Base-by-base conservation (phyloP, 2,329 filamentous ascomycete genomes). In the Penicillium sp. region DNA sequence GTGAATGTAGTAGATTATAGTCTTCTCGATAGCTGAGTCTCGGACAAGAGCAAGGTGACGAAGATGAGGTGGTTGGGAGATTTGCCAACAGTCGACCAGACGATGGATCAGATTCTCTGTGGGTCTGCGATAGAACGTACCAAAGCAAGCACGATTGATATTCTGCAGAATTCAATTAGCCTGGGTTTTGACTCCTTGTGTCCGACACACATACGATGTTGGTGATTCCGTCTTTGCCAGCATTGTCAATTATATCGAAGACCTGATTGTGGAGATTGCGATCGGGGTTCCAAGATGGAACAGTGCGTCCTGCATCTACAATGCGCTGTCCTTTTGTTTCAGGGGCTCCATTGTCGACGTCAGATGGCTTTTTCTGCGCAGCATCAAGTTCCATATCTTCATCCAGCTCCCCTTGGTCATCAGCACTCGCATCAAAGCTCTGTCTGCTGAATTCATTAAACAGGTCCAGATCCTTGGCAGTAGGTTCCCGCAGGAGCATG, bases 31-130 rank as follows among this genome's bases (percentile, higher is more conserved):
- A 2, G 66, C 63, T 4, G 69, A 73, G 37, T 79, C 76, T 43
- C 75, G 65, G 22, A 80, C 67, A 18, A 81, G 62, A 8, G 72
- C 68, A 11, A 79, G 58, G 50, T 79, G 75, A 12, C 73, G 70
- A 14, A 80, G 62, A 53, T 78, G 70, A 3, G 63, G 58, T 15
- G 77, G 77, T 48, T 82, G 78, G n/a, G 73, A 74, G 11, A 71
- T 51, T 37, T 76, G 70, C 71, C 76, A 79, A 37, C 69, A 63
- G 39, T 77, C 71, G 2, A 73, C 73, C 25, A 81, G 48, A 16
- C 75, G 70, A 32, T 59, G 59, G 14, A 80, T 52, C 13, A 70
- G 60, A 18, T 70, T 67, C 50, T 81, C 77, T 18, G 77, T 51
- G 0, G 76, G 73, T 33, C 75, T 65, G 36, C 68, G 69, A 59